Percentiles rank a stretch among this genome's conserved stretches.
phyloP scores from a whole-genome alignment of 2,329 filamentous ascomycete genomes.

The Pestalotiopsis sp. region DNA sequence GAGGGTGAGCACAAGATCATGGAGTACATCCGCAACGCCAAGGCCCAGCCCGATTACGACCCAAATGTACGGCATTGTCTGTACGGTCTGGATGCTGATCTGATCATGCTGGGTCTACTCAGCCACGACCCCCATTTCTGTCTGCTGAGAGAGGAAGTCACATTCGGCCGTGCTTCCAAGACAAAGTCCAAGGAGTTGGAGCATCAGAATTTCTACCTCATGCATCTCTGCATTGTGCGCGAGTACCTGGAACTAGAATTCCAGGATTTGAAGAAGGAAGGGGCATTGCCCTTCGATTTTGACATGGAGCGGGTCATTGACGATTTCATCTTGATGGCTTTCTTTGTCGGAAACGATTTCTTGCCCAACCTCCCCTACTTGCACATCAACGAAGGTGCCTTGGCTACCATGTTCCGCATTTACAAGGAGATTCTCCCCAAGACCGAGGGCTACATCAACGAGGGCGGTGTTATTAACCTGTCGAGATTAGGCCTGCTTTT shows the following conservation, averaged over 20 bases:
- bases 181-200: slow-evolving; percentile 94
- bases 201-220: slow-evolving; percentile 97
- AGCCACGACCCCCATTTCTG: slow-evolving; percentile 99
- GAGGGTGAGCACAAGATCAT: slow-evolving; percentile 99
- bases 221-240: slow-evolving; percentile 96
- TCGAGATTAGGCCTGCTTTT: slow-evolving; percentile 76
- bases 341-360: slow-evolving; percentile 99
- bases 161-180: slow-evolving; percentile 86
- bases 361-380: slow-evolving; percentile 93
- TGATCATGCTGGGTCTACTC: slow-evolving; percentile 97
- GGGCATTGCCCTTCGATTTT: slow-evolving; percentile 74
- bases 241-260: slow-evolving; percentile 98
- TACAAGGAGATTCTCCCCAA: slow-evolving; percentile 90
- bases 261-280: slow-evolving; percentile 81
- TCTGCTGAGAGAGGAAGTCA: slow-evolving; percentile 94
- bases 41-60: slow-evolving; percentile 91
- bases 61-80: slow-evolving; percentile 94
- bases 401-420: slow-evolving; percentile 95
- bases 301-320: slow-evolving; percentile 97
- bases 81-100: slow-evolving; percentile 94
- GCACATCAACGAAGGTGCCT: slow-evolving; percentile 96
- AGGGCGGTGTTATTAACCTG: slow-evolving; percentile 90
- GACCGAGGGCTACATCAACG: slow-evolving; percentile 94
- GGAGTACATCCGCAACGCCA: slow-evolving; percentile 98
- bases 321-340: slow-evolving; percentile 99